phyloP scores from a whole-genome alignment of 2,329 filamentous ascomycete genomes.

The Cadophora sp. region DNA sequence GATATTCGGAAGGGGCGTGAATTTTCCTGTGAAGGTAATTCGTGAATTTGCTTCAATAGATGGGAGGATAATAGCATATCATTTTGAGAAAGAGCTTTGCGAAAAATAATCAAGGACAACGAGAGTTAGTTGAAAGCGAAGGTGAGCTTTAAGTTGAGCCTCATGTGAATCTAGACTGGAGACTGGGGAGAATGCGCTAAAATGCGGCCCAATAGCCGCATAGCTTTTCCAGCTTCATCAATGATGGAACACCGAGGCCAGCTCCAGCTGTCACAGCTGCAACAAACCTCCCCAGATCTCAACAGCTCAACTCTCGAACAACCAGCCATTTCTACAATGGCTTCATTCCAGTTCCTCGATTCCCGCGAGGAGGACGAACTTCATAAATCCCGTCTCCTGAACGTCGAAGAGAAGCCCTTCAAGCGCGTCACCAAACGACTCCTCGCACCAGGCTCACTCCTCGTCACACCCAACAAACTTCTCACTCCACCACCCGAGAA shows the following conservation, averaged over 20 bases:
- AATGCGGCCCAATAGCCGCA: conserved; percentile 13
- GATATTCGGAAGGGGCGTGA: background rate
- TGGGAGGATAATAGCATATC: background rate
- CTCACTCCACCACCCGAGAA: conserved; percentile 72
- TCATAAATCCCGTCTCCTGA: conserved; percentile 85
- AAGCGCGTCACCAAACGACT: conserved; percentile 86
- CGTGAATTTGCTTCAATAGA: background rate
- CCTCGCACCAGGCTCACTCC: conserved; percentile 69
- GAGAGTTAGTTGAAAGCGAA: background rate
- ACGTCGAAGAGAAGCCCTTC: conserved; percentile 92
- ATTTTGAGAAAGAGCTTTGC: background rate
- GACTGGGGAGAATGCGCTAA: conserved; percentile 10
- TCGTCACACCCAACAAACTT: conserved; percentile 60
- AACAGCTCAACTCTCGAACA: background rate
- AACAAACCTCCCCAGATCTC: background rate
- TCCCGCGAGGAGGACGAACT: conserved; percentile 82
- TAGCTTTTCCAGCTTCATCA: background rate
- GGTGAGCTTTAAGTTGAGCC: background rate
- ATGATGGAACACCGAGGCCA: background rate
- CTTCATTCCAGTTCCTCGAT: conserved; percentile 71
- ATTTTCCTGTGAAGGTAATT: background rate
- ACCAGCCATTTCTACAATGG: conserved; percentile 49
- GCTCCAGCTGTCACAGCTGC: background rate
- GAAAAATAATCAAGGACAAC: background rate
- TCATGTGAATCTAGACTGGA: background rate